A percentile compares a stretch with the other conserved stretches of the same genome.
Conservation (phyloP, 1,284 basidiomycete genomes). For the Ustilago nuda region DNA sequence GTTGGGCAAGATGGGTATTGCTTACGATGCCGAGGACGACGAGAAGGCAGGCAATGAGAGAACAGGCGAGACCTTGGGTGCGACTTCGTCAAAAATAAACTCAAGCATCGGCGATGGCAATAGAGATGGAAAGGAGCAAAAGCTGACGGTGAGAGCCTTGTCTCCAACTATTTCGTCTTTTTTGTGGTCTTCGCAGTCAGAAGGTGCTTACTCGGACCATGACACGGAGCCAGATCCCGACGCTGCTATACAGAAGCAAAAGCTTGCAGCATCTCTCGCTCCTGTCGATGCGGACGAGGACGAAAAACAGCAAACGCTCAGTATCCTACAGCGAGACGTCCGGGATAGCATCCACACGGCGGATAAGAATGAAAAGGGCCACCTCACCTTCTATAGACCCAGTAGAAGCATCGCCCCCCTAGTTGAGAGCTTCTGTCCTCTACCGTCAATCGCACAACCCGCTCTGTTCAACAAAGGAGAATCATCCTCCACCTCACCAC, state of each 20-base stretch:
- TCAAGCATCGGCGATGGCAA: neutral
- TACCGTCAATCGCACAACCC: conserved; percentile 6
- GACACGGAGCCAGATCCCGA: neutral
- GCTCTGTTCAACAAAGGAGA: neutral
- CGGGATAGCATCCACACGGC: neutral
- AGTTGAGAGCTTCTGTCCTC: conserved; percentile 12
- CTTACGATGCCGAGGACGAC: neutral
- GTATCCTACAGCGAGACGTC: conserved; percentile 28
- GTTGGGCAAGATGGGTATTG: conserved; percentile 30
- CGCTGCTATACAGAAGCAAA: neutral
- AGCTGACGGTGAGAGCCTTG: conserved; percentile 29
- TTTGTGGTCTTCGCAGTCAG: conserved; percentile 46
- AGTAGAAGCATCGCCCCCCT: conserved; percentile 18
- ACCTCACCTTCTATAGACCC: conserved; percentile 22
- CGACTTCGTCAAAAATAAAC: neutral
- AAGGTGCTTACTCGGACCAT: conserved; percentile 22
- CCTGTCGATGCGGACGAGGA: conserved; percentile 25
- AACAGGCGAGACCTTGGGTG: too few relatives aligned
- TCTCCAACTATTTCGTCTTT: conserved; percentile 47
- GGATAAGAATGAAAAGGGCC: neutral
- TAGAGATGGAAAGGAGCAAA: conserved; percentile 11
- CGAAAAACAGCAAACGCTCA: conserved; percentile 20
- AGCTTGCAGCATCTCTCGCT: conserved; percentile 19
- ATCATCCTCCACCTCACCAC: neutral
- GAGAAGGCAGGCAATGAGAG: neutral